A percentile compares a stretch with the other conserved stretches of the same genome.
Evolutionary conservation across 2,329 filamentous ascomycete genomes (phyloP).

Genomic region (Beauveria caledonica): DNA sequence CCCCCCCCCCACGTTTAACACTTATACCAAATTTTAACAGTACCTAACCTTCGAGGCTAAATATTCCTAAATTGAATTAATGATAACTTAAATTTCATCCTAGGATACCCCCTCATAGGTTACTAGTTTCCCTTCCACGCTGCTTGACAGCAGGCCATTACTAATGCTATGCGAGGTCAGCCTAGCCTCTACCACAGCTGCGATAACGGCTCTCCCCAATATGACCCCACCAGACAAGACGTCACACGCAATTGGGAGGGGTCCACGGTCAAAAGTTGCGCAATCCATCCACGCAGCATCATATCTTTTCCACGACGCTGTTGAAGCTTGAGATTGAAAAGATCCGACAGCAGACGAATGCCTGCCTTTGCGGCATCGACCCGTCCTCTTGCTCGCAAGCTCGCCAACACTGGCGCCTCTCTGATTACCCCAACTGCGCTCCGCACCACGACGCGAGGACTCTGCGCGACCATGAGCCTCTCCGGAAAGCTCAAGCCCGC

Average conservation of each 20-base stretch:
- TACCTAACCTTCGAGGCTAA: too few relatives aligned
- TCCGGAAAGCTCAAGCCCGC: constrained; percentile 42
- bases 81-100: too few relatives aligned
- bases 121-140: too few relatives aligned
- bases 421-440: background rate
- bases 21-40: too few relatives aligned
- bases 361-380: background rate
- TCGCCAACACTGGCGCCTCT: background rate
- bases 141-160: background rate
- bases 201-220: constrained; percentile 1
- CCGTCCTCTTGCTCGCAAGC: background rate
- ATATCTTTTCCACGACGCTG: background rate
- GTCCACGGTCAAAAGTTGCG: background rate
- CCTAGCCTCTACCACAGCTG: background rate
- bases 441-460: constrained; percentile 10
- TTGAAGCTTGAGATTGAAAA: background rate
- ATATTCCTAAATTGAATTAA: too few relatives aligned
- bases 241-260: background rate
- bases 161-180: background rate
- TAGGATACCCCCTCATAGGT: too few relatives aligned
- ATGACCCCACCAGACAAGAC: background rate
- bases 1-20: too few relatives aligned
- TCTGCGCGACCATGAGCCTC: constrained; percentile 31
- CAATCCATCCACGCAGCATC: background rate
- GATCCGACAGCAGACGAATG: background rate